phyloP scores from a whole-genome alignment of 352 stramenopile genomes.

The Phytopythium sindhum region DNA sequence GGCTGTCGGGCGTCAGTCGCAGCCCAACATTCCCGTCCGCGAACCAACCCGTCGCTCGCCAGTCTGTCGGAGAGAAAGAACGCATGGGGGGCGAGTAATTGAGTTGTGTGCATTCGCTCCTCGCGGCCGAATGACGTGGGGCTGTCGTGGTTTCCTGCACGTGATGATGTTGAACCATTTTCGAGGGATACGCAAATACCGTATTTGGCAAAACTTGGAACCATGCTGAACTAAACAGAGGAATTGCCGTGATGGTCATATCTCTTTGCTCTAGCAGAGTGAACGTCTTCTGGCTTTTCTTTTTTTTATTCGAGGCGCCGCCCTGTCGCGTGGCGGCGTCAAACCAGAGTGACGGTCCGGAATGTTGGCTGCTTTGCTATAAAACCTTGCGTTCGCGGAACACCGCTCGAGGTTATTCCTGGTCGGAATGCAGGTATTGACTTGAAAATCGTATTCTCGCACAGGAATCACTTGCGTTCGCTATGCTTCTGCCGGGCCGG shows the following conservation, averaged over 20 bases:
- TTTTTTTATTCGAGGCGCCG: neutral
- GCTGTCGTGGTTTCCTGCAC: neutral
- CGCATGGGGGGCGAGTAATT: neutral
- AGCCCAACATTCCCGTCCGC: neutral
- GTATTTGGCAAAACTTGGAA: neutral
- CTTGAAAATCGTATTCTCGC: neutral
- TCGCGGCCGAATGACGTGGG: neutral
- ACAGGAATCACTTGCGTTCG: neutral
- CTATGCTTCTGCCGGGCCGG: neutral
- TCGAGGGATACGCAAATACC: neutral
- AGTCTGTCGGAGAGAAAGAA: neutral
- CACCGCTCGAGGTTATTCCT: neutral
- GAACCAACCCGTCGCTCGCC: neutral
- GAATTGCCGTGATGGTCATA: neutral
- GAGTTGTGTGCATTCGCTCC: neutral
- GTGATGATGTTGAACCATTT: constrained; percentile 1
- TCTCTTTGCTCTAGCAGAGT: neutral
- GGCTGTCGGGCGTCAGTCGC: neutral
- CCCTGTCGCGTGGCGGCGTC: neutral
- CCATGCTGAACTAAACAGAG: neutral
- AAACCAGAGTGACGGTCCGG: constrained; percentile 3
- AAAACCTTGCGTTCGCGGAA: neutral
- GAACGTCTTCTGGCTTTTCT: constrained; percentile 5
- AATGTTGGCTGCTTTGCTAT: neutral
- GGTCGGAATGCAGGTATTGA: constrained; percentile 5